Evolutionary conservation across 2,329 filamentous ascomycete genomes (phyloP).

Genomic region (Xylariaceae sp.): DNA sequence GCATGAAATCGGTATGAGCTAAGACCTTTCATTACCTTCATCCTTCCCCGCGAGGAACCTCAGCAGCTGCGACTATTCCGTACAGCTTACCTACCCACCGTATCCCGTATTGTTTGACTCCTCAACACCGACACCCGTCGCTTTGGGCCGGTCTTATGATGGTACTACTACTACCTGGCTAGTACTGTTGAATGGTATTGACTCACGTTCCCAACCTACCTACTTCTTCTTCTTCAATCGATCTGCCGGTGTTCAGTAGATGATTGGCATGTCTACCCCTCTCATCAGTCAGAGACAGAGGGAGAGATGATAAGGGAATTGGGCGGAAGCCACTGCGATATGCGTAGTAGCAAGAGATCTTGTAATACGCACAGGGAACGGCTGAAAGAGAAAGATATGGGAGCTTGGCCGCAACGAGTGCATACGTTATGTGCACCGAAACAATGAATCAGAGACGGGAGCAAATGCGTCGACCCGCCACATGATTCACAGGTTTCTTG

Average conservation of each 20-base stretch:
- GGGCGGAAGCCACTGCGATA: conserved; percentile 8
- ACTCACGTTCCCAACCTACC: not conserved
- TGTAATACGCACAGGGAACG: conserved; percentile 2
- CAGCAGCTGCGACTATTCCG: not conserved
- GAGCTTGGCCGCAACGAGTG: conserved; percentile 1
- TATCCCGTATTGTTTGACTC: not conserved
- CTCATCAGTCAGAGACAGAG: conserved; percentile 4
- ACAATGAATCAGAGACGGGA: conserved; percentile 16
- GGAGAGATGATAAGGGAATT: not conserved
- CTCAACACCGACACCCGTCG: not conserved
- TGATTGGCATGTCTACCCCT: not conserved
- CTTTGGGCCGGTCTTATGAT: not conserved
- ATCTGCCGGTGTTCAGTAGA: not conserved
- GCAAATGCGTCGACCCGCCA: conserved; percentile 16
- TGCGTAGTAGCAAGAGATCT: not conserved
- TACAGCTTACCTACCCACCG: too few species aligned
- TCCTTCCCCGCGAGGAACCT: not conserved
- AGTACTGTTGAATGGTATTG: not conserved
- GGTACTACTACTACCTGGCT: too few species aligned
- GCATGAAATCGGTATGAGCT: conserved; percentile 3
- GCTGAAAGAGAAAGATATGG: conserved; percentile 8
- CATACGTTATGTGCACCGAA: conserved; percentile 5
- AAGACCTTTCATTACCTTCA: not conserved
- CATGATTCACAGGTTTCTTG: conserved; percentile 6
- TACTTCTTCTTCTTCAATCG: not conserved